Evolutionary conservation across 129 eudicot species (phyloP).

Genomic region (Lonicera japonica): DNA sequence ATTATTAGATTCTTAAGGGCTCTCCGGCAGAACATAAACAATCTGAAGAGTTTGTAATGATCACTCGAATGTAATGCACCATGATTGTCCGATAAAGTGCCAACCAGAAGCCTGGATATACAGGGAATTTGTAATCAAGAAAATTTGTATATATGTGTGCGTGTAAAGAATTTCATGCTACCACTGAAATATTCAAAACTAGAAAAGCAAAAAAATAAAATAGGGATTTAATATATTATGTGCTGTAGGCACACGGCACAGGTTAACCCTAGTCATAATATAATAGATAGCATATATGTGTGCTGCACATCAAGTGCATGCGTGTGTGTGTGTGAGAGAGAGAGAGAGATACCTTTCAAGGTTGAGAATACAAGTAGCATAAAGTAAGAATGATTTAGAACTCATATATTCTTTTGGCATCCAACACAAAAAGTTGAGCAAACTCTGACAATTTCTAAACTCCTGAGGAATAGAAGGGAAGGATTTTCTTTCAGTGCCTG

Average conservation of each 20-base stretch:
- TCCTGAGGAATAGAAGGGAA: slow-evolving; percentile 4
- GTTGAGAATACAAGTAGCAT: slow-evolving; percentile 58
- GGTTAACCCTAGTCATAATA: too few species aligned
- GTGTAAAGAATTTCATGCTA: too few species aligned
- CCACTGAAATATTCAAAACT: too few species aligned
- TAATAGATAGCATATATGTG: background rate
- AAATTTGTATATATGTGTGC: background rate
- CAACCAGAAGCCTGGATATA: slow-evolving; percentile 57
- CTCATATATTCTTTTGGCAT: slow-evolving; percentile 56
- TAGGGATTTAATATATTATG: too few species aligned
- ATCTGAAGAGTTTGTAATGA: slow-evolving; percentile 35
- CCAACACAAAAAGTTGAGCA: slow-evolving; percentile 54
- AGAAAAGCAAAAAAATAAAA: too few species aligned
- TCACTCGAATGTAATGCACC: slow-evolving; percentile 11
- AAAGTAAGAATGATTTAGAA: slow-evolving; percentile 44
- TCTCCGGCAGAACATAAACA: slow-evolving; percentile 66
- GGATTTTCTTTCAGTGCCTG: slow-evolving; percentile 9
- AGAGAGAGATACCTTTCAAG: slow-evolving; percentile 54
- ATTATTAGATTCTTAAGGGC: slow-evolving; percentile 44
- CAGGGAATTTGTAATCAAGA: background rate
- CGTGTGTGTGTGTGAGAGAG: background rate
- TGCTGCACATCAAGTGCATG: background rate
- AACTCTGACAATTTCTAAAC: slow-evolving; percentile 36
- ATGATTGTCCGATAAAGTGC: slow-evolving; percentile 32
- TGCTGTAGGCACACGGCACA: too few species aligned